Evolutionary conservation across 306 rosid genomes (phyloP).

Genomic region (Vigna hirtella): DNA sequence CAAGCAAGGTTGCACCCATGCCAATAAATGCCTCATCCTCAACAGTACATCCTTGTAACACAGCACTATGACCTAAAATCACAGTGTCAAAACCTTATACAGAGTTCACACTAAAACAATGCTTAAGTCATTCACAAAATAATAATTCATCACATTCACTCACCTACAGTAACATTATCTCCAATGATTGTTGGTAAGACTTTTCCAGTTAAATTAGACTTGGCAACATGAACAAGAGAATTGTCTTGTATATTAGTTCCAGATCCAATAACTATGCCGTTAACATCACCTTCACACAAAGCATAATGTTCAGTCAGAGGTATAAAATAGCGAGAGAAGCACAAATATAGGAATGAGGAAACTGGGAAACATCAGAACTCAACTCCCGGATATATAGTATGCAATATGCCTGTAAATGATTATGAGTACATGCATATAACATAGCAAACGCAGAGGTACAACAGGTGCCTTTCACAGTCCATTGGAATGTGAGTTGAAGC

Average conservation of each 20-base stretch:
- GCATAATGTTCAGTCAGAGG: constrained; percentile 28
- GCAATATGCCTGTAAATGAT: not conserved
- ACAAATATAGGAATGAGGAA: not conserved
- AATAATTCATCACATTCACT: constrained; percentile 51
- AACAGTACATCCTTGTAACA: constrained; percentile 90
- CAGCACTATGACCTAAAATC: constrained; percentile 85
- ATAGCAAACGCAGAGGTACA: not conserved
- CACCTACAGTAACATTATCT: constrained; percentile 94
- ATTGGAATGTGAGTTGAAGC: constrained; percentile 38
- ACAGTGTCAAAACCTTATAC: constrained; percentile 32
- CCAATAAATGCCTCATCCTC: constrained; percentile 99
- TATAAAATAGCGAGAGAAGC: constrained; percentile 17
- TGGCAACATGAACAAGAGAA: constrained; percentile 92
- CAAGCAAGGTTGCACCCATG: constrained; percentile 95
- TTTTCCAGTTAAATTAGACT: constrained; percentile 87
- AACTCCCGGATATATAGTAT: not conserved
- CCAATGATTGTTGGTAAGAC: constrained; percentile 89
- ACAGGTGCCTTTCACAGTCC: constrained; percentile 19
- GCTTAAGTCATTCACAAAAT: constrained; percentile 31
- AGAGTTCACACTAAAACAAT: constrained; percentile 28
- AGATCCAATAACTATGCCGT: constrained; percentile 66
- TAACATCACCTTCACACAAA: constrained; percentile 56
- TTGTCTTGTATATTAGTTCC: constrained; percentile 97
- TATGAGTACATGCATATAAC: not conserved
- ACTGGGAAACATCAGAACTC: constrained; percentile 4